Conservation (phyloP, 306 rosid genomes). For the Pyrus bretschneideri region DNA sequence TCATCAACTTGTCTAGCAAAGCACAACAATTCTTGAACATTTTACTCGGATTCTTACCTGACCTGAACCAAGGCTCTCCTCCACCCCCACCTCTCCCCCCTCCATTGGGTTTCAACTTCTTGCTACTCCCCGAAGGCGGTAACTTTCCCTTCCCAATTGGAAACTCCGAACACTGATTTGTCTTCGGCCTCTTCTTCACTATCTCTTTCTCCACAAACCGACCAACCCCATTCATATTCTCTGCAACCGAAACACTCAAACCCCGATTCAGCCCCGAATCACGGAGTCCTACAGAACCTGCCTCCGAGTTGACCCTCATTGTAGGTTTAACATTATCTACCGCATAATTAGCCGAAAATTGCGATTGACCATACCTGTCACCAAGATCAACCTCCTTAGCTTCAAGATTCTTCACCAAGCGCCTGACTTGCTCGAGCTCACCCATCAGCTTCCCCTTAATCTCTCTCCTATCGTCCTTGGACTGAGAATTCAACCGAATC, state of each 20-base stretch:
- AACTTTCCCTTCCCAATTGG: constrained; percentile 37
- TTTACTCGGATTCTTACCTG: constrained; percentile 36
- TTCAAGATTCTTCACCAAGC: constrained; percentile 58
- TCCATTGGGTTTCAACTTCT: constrained; percentile 38
- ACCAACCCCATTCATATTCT: constrained; percentile 34
- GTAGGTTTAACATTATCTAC: constrained; percentile 29
- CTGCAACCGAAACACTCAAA: constrained; percentile 30
- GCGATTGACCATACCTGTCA: constrained; percentile 39
- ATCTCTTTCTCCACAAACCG: constrained; percentile 48
- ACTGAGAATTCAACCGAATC: constrained; percentile 26
- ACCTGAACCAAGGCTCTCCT: constrained; percentile 33
- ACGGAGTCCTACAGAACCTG: constrained; percentile 18
- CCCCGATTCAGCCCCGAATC: constrained; percentile 18
- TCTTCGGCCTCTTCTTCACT: constrained; percentile 36
- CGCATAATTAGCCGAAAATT: constrained; percentile 18
- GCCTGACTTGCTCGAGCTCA: constrained; percentile 69
- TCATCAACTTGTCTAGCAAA: constrained; percentile 81
- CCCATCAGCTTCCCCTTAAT: constrained; percentile 48
- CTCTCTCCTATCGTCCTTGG: constrained; percentile 30
- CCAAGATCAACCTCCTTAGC: constrained; percentile 43
- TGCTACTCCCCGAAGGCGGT: constrained; percentile 42
- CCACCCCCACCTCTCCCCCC: constrained; percentile 13
- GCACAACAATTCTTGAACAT: constrained; percentile 59
- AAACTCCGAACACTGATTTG: constrained; percentile 26
- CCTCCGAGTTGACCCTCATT: constrained; percentile 16